Evolutionary conservation across 163 green algal species (phyloP).

Genomic region (Trebouxiophyceae sp.): DNA sequence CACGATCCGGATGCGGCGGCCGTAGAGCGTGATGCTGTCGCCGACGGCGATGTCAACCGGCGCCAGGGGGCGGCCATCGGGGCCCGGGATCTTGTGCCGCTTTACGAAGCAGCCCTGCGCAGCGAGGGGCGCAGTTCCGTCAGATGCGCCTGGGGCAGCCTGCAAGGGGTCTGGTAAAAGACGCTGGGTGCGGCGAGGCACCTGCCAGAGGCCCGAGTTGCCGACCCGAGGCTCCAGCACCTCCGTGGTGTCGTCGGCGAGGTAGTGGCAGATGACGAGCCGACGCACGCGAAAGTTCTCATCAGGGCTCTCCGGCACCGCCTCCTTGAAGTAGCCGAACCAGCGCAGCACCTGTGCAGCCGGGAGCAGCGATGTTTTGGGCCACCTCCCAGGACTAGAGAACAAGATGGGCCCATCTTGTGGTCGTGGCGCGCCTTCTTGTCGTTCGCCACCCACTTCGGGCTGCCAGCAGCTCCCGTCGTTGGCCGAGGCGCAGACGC

Average conservation of each 20-base stretch:
- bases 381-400: not conserved
- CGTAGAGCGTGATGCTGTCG: conserved; percentile 59
- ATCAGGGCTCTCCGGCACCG: conserved; percentile 58
- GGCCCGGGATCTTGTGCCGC: conserved; percentile 59
- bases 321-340: conserved; percentile 85
- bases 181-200: too few relatives aligned
- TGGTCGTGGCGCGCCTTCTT: conserved; percentile 42
- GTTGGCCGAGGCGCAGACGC: not conserved
- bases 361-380: too few relatives aligned
- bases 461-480: conserved; percentile 38
- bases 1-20: conserved; percentile 59
- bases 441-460: conserved; percentile 74
- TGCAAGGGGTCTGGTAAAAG: too few relatives aligned
- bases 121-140: not conserved
- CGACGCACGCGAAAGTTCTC: conserved; percentile 77
- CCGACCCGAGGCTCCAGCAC: conserved; percentile 77
- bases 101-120: conserved; percentile 77
- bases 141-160: too few relatives aligned
- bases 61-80: conserved; percentile 39
- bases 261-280: conserved; percentile 80
- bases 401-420: too few relatives aligned
- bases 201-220: conserved; percentile 87
- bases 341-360: conserved; percentile 77
- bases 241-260: conserved; percentile 82
- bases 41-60: conserved; percentile 61